Evolutionary conservation across 441 rosid species (phyloP).

Genomic region (Erodium trifolium): DNA sequence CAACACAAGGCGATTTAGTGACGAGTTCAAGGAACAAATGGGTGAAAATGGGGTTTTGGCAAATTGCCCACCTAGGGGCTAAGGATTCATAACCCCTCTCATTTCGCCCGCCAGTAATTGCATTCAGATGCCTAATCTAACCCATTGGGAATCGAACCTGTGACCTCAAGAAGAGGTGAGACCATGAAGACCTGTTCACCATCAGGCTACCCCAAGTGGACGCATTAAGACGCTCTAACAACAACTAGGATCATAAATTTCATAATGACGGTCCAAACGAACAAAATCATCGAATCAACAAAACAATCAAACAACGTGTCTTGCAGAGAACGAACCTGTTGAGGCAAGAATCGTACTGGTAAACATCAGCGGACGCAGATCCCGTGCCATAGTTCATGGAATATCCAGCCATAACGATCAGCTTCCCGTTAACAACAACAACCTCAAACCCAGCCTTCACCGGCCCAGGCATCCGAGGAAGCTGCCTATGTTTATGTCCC

Average conservation of each 20-base stretch:
- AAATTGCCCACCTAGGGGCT: too few species aligned
- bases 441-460: conserved; percentile 63
- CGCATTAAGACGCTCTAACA: too few species aligned
- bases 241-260: not conserved
- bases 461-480: conserved; percentile 84
- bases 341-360: conserved; percentile 81
- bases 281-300: not conserved
- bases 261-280: not conserved
- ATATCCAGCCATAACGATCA: conserved; percentile 81
- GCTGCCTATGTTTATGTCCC: conserved; percentile 48
- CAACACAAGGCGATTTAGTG: too few species aligned
- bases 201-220: too few species aligned
- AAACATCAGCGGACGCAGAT: conserved; percentile 66
- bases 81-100: too few species aligned
- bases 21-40: too few species aligned
- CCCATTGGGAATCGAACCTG: too few species aligned
- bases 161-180: too few species aligned
- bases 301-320: not conserved
- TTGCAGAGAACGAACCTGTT: conserved; percentile 56
- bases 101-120: too few species aligned
- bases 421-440: conserved; percentile 66
- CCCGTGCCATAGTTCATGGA: conserved; percentile 41
- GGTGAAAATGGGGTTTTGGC: too few species aligned
- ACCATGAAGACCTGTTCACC: too few species aligned
- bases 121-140: too few species aligned